phyloP scores from a whole-genome alignment of 306 rosid species.

The Psophocarpus tetragonolobus region DNA sequence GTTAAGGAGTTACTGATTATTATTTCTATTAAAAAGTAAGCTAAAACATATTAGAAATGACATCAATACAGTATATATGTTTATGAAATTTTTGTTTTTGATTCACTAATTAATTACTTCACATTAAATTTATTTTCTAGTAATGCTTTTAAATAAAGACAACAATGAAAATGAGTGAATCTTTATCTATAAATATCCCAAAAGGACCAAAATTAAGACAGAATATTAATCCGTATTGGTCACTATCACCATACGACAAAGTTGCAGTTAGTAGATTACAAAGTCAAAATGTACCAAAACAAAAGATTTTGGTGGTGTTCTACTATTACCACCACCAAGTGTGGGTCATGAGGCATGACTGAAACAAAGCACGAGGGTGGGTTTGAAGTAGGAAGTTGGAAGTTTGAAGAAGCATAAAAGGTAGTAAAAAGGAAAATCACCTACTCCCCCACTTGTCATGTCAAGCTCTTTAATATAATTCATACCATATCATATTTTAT shows the following conservation, averaged over 20 bases:
- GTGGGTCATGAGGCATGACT: slow-evolving; percentile 3
- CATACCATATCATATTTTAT: not conserved
- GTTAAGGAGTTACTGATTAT: not conserved
- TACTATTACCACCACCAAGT: not conserved
- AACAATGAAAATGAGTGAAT: not conserved
- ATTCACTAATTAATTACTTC: not conserved
- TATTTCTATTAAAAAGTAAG: no score
- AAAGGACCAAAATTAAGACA: slow-evolving; percentile 1
- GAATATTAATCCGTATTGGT: not conserved
- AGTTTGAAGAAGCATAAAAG: slow-evolving; percentile 32
- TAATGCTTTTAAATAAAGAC: not conserved
- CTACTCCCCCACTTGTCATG: slow-evolving; percentile 49
- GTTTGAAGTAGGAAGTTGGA: slow-evolving; percentile 37
- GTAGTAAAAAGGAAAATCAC: slow-evolving; percentile 43
- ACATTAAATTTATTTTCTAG: not conserved
- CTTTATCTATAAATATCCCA: not conserved
- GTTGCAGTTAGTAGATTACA: not conserved
- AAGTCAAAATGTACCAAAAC: slow-evolving; percentile 47
- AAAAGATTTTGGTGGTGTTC: slow-evolving; percentile 24
- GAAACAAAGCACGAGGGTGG: slow-evolving; percentile 9
- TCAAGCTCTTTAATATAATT: not conserved
- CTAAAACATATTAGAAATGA: no score
- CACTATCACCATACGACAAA: slow-evolving; percentile 20
- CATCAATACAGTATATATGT: not conserved
- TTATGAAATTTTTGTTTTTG: no score